A percentile compares a stretch with the other conserved stretches of the same genome.
These are phyloP conservation scores for Eragrostis tef DNA, from an alignment of 202 grass and related monocot species.

Conservation along the genomic window DNA sequence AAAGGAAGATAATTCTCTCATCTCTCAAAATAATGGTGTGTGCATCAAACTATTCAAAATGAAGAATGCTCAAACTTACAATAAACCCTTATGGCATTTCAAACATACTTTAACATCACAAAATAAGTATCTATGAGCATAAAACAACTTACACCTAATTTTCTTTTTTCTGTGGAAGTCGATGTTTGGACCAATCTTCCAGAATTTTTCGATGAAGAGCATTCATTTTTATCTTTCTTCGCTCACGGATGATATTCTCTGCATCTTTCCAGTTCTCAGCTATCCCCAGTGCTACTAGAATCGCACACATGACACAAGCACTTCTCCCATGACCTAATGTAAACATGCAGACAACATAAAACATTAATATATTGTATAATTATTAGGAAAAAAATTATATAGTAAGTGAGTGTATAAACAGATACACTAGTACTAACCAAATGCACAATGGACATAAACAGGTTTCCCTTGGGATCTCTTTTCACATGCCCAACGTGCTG, in stretches of 20 bases:
- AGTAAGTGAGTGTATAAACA: neutral
- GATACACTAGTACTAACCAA: slow-evolving; percentile 58
- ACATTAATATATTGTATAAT: neutral
- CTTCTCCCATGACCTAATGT: slow-evolving; percentile 86
- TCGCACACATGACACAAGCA: slow-evolving; percentile 67
- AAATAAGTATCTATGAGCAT: neutral
- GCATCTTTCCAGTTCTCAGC: slow-evolving; percentile 77
- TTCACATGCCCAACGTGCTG: slow-evolving; percentile 65
- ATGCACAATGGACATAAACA: slow-evolving; percentile 88
- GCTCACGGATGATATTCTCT: slow-evolving; percentile 74
- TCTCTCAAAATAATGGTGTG: neutral
- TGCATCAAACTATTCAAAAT: slow-evolving; percentile 5
- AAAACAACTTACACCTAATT: slow-evolving; percentile 39
- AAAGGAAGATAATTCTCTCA: neutral
- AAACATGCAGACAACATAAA: slow-evolving; percentile 25
- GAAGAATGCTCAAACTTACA: slow-evolving; percentile 6
- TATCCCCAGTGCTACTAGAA: slow-evolving; percentile 62
- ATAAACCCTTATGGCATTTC: slow-evolving; percentile 11
- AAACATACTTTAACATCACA: slow-evolving; percentile 35
- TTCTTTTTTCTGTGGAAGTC: slow-evolving; percentile 51
- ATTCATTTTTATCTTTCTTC: slow-evolving; percentile 79
- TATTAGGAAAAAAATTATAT: neutral
- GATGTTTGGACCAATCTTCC: slow-evolving; percentile 70
- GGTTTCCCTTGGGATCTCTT: slow-evolving; percentile 71
- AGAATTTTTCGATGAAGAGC: slow-evolving; percentile 69